Evolutionary conservation across 2,329 filamentous ascomycete species (phyloP), one percentile per base, ranked within the genome.

Genomic region (Penicillium digitatum): DNA sequence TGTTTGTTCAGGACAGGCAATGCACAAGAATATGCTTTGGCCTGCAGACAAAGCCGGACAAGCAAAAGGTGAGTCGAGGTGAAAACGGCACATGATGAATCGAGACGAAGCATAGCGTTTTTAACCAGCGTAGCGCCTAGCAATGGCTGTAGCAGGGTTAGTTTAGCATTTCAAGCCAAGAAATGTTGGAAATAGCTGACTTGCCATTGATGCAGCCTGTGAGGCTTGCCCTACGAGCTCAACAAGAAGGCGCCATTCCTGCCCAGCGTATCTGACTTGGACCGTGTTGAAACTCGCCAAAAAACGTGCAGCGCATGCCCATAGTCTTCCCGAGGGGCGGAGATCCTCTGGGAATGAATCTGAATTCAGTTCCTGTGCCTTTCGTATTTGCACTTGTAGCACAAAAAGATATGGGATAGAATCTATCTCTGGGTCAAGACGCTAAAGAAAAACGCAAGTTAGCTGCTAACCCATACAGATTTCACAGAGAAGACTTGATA

Each of bases 331-430:
- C 1, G 74, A 74, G 2, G 78, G 80, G 48, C 65, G 63, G 8
- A 81, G 64, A 37, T 73, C 65, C 8, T 76, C 72, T 8, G 74
- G 67, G 6, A 75, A 62, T 31, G 62, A 61, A 54, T 70, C 59
- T 34, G 73, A 61, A 51, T 69, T 58, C 52, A 66, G 68, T 62
- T 74, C 69, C 63, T 74, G 66, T 31, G 65, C 32, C 39, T 57
- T 68, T 37, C 74, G 67, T 53, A 83, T 75, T 57, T 79, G 77
- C 31, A 77, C 74, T 44, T 76, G 69, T 35, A 88, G 75, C 44
- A 81, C 74, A 58, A 77, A 79, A 47, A 84, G 72, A 69, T 86
- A 87, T 9, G 82, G 75, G 58, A 87, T 76, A 18, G 82, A 81
- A 67, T 87, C 83, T 37, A 77, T 69, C 8, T 78, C 69, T 20